Base-by-base conservation (phyloP, 2,329 filamentous ascomycete species). In the Cephalotrichum gorgonifer region DNA sequence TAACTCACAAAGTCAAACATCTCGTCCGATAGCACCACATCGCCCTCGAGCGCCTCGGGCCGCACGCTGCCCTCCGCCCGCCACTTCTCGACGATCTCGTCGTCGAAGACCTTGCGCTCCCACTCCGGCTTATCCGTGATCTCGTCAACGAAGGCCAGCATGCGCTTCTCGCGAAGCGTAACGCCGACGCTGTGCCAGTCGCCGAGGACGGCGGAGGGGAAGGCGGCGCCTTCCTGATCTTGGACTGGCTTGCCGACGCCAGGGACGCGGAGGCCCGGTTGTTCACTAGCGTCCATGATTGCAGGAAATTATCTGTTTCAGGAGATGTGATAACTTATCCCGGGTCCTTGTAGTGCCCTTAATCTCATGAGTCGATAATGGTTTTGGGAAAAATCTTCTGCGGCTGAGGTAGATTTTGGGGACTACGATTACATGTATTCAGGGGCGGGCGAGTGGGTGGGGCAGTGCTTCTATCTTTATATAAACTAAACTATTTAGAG, bases 1-100 rank as follows among this genome's bases (percentile, higher is more conserved):
- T n/a, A n/a, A 53, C 54, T 20, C 43, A 66, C 60, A 61, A 61
- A 67, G 6, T 67, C 55, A 27, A 64, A 57, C 61, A 66, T 68
- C 27, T 48, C 20, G 1, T 51, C 38, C 5, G 50, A 48, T 15
- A 55, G 26, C 26, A 52, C 30, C 17, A 45, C 22, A 28, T 50
- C 48, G 7, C 30, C 30, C 20, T 27, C 27, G 3, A 41, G 42
- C 17, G 35, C 15, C 7, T n/a, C 42, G n/a, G 42, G 28, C 12
- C 8, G 23, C 20, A 23, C 35, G 11, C 17, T 23, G 8, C 22
- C 50, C 48, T 58, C 57, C 12, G 47, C 22, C 2, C 7, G 3
- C 58, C 58, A 62, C 33, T 58, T 60, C n/a, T 52, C 44, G 17
- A 55, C 51, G 43, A 61, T 58, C 2, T 49, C 49, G 2, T 53